phyloP scores from a whole-genome alignment of 169 alveolate species.

The Plasmodium yoelii region DNA sequence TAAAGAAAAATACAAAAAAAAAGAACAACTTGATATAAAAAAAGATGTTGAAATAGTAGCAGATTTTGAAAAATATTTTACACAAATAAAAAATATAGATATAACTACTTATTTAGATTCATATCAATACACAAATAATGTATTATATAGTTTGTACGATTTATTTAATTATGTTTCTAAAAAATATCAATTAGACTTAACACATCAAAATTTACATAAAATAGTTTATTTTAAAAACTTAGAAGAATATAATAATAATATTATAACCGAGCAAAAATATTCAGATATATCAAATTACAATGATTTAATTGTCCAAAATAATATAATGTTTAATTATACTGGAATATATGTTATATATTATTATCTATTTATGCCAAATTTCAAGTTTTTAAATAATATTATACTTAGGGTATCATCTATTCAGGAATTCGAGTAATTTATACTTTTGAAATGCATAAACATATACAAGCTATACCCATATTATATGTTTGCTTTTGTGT shows the following conservation, averaged over 20 bases:
- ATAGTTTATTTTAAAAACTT: constrained; percentile 37
- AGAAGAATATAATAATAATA: constrained; percentile 37
- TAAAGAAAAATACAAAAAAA: constrained; percentile 65
- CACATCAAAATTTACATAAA: constrained; percentile 56
- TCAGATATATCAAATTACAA: constrained; percentile 34
- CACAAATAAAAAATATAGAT: constrained; percentile 53
- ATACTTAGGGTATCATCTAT: constrained; percentile 39
- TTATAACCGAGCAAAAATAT: constrained; percentile 23
- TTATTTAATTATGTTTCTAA: constrained; percentile 60
- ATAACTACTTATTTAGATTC: constrained; percentile 47
- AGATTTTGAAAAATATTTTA: constrained; percentile 72
- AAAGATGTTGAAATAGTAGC: constrained; percentile 40
- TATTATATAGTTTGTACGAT: constrained; percentile 42
- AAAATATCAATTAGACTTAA: constrained; percentile 64
- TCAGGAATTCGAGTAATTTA: constrained; percentile 67
- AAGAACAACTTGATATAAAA: constrained; percentile 32
- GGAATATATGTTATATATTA: constrained; percentile 58
- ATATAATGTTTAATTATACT: constrained; percentile 24
- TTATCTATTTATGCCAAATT: constrained; percentile 46
- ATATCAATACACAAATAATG: constrained; percentile 56
- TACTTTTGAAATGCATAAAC: neutral
- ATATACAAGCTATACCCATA: neutral
- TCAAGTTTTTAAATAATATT: constrained; percentile 40
- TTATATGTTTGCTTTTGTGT: neutral
- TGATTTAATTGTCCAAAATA: constrained; percentile 50